Evolutionary conservation across 306 rosid genomes (phyloP).

Genomic region (Gleditsia sinensis): DNA sequence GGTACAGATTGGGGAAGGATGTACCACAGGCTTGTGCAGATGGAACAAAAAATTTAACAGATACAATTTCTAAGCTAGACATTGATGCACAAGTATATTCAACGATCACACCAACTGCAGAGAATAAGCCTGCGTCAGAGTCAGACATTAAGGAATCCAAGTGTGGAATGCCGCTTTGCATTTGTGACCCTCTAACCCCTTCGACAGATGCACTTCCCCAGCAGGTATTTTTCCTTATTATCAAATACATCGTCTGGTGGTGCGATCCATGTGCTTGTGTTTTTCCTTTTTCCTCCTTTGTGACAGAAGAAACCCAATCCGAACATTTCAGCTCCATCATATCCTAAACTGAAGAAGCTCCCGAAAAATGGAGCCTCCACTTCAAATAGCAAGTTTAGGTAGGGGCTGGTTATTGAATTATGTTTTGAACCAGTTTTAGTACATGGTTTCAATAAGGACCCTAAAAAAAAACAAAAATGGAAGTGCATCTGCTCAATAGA

Average conservation of each 20-base stretch:
- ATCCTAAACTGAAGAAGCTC: constrained; percentile 72
- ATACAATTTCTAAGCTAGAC: constrained; percentile 64
- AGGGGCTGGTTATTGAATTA: constrained; percentile 33
- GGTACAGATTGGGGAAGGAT: constrained; percentile 56
- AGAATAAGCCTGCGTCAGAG: constrained; percentile 39
- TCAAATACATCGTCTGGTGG: not conserved
- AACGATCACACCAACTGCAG: constrained; percentile 45
- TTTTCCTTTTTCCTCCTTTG: constrained; percentile 17
- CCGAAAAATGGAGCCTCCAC: constrained; percentile 61
- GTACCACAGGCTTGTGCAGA: constrained; percentile 44
- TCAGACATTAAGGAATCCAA: constrained; percentile 60
- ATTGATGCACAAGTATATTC: constrained; percentile 46
- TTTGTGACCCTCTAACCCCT: constrained; percentile 76
- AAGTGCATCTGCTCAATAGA: constrained; percentile 1
- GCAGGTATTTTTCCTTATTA: constrained; percentile 49
- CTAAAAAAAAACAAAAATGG: not conserved
- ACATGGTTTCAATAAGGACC: not conserved
- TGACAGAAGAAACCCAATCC: constrained; percentile 55
- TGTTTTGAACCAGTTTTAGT: constrained; percentile 30
- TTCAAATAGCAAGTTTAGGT: constrained; percentile 80
- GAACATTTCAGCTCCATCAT: constrained; percentile 47
- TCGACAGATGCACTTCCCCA: constrained; percentile 47
- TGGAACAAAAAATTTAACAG: constrained; percentile 52
- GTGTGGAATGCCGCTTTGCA: constrained; percentile 99
- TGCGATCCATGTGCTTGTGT: constrained; percentile 15